Base-by-base conservation (phyloP, 1,284 basidiomycete species). In the Taiwanofungus camphoratus region DNA sequence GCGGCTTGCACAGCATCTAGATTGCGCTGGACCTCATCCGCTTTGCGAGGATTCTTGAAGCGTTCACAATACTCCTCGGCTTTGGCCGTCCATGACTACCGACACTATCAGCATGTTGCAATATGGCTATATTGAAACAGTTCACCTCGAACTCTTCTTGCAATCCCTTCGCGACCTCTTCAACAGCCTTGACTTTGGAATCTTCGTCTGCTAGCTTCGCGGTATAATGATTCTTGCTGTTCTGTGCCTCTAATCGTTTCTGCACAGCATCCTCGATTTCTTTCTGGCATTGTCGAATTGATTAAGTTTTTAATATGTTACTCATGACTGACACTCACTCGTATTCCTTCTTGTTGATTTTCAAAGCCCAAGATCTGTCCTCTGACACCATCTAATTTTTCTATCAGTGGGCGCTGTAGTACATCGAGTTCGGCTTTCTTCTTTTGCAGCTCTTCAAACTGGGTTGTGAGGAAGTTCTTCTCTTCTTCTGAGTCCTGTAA, bases 41-140 rank as follows among this genome's bases (percentile, higher is more conserved):
- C 61, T 21, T 67, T 71, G 20, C 85, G 77, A 8, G 74, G 76
- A 41, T 79, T 79, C 13, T 72, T 65, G 21, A 85, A 67, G 8
- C 73, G 73, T 16, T 68, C 73, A 53, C 79, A 90, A 57, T 77
- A 82, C 53, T 79, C 62, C 27, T 71, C 60, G 4, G 90, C 91
- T 36, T 76, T 73, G 4, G 58, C 64, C 1, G 76, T 78, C 83
- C 88, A 91, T 24, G 68, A 67, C 76, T 88, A 53, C 20, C 15
- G 7, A 9, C 6, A 18, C 3, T 19, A 7, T 46, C 22, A 42
- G 27, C 9, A 5, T 15, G 4, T 3, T 4, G 15, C 27, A 9
- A 24, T 16, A 38, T 42, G 38, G 9, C 42, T 32, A 48, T 48
- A 21, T 37, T 12, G n/a, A 31, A 18, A 30, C 15, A 38, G 29